Evolutionary conservation across 139 green algal genomes (phyloP).

Genomic region (Closterium sp.): DNA sequence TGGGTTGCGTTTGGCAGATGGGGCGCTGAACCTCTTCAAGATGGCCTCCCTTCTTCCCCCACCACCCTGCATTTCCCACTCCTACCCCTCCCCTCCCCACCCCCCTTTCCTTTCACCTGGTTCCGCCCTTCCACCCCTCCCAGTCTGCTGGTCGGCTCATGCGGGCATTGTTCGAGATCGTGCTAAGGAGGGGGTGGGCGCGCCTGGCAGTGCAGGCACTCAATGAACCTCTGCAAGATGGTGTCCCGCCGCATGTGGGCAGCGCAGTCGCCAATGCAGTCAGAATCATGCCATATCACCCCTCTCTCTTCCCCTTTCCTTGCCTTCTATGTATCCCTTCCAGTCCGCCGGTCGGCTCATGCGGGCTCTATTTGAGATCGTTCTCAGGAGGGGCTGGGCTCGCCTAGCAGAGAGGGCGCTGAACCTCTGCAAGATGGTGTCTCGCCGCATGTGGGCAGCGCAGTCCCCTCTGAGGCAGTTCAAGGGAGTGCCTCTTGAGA

Average conservation of each 20-base stretch:
- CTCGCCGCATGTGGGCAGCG: conserved; percentile 62
- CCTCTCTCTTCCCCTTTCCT: conserved; percentile 64
- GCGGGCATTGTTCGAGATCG: conserved; percentile 96
- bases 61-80: too few relatives aligned
- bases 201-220: conserved; percentile 81
- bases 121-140: background rate
- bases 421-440: conserved; percentile 91
- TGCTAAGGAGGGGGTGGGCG: conserved; percentile 87
- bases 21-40: conserved; percentile 88
- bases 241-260: conserved; percentile 72
- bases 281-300: conserved; percentile 58
- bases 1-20: conserved; percentile 85
- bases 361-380: conserved; percentile 96
- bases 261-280: too few relatives aligned
- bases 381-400: conserved; percentile 87
- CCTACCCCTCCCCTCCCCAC: too few relatives aligned
- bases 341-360: conserved; percentile 81
- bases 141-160: conserved; percentile 81
- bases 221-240: conserved; percentile 92
- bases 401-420: conserved; percentile 81
- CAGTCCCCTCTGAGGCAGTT: conserved; percentile 47
- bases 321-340: background rate
- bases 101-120: background rate
- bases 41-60: conserved; percentile 64
- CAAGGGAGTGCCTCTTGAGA: conserved; percentile 53